Conservation (phyloP, 2,329 filamentous ascomycete genomes). For the Blumeria hordei region DNA sequence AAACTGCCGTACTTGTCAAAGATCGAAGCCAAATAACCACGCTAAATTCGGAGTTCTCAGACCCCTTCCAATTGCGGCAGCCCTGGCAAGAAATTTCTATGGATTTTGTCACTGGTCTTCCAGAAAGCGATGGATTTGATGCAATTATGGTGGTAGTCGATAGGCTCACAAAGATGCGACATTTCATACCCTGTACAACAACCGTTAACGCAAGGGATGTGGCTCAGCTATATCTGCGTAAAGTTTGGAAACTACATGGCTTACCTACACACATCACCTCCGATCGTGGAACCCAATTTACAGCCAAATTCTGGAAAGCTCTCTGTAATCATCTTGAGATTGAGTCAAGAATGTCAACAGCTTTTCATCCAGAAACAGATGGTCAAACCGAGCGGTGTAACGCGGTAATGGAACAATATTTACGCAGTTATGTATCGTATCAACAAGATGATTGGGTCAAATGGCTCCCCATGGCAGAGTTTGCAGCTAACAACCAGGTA, state of each 20-base stretch:
- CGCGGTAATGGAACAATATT: neutral
- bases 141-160: neutral
- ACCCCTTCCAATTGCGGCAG: neutral
- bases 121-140: neutral
- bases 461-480: constrained; percentile 22
- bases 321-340: neutral
- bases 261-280: neutral
- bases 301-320: neutral
- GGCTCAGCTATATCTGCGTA: neutral
- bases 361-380: neutral
- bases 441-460: constrained; percentile 71
- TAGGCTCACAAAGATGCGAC: neutral
- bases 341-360: neutral
- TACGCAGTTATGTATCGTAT: constrained; percentile 28
- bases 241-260: neutral
- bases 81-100: neutral
- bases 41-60: neutral
- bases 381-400: neutral
- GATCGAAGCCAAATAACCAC: neutral
- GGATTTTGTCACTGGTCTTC: neutral
- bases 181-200: neutral
- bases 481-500: no score
- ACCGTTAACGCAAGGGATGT: neutral
- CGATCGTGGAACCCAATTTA: neutral
- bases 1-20: neutral